Evolutionary conservation across 192 early-diverging fungal genomes (phyloP), one percentile per base, ranked within the genome.

Genomic region (Coemansia asiatica): DNA sequence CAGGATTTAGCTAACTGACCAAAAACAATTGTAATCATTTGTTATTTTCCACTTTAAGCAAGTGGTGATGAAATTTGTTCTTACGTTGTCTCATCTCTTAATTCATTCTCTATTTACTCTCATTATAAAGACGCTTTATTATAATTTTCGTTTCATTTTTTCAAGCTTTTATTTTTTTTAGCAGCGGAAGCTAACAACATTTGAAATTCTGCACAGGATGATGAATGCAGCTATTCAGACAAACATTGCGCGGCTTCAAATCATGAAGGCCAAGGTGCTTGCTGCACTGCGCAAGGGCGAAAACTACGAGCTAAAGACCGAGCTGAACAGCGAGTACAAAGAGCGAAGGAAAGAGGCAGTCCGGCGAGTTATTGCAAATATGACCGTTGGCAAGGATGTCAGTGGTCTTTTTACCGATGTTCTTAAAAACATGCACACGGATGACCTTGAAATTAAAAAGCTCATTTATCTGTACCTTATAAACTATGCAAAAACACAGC

Each of bases 341-440:
- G 94, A 98, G 63, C 83, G 90, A 51, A 86, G 97, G 56, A 98
- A 97, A 75, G 97, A 99, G 83, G 93, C 95, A 0, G 96, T 99
- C 31, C 95, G 97, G 67, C 92, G 95, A 74, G 96, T 99, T 49
- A 98, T 99, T 74, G 97, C 97, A 47, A 99, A 99, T 80, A 99
- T 99, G 97, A 99, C 97, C 9, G 93, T 99, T 31, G 97, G 97
- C 64, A 99, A 99, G 69, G 97, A 99, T 75, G 96, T 99, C 63
- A 91, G 89, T 62, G 87, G 89, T 1, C 84, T 99, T 23, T 99
- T 99, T 60, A 91, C 95, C 0, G 96, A 99, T 65, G 95, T 99
- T 19, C 87, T 99, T 35, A 98, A 98, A 74, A 96, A 96, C 84
- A 99, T 99, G 97, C 95, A 98, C 75, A 98, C 95, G 2, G 96